Evolutionary conservation across 208 protist species (phyloP), one percentile per base, ranked within the genome.

Genomic region (Angomonas ambiguus): DNA sequence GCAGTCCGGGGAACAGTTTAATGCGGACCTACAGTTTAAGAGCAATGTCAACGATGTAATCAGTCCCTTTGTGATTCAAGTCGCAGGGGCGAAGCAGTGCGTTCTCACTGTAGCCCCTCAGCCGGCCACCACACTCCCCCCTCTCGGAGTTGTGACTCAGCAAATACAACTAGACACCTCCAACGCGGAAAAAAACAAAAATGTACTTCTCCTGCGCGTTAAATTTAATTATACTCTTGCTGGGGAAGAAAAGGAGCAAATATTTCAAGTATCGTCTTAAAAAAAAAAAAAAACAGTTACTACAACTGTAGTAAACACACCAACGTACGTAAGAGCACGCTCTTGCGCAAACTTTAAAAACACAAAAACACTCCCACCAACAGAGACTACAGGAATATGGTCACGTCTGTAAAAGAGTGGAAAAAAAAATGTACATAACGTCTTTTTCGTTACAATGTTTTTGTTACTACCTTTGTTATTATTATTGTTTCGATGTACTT

Each of bases 171-270:
- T 96, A 32, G 74, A 89, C 62, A 88, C 74, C 30, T 51, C 69
- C 4, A 69, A 76, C n/a, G 76, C 77, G 53, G 61, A 60, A 30
- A 74, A 79, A 22, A 83, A 85, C 32, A 77, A 77, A 16, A 66
- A 62, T 53, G 68, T 79, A 28, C 57, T 92, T 25, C 84, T 83
- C 63, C 60, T 94, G n/a, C 80, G 80, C 2, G 66, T 96, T 5
- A 87, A 85, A 63, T 18, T 96, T 10, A 62, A 79, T 31, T 96
- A 96, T 73, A 72, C 64, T 0, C 72, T 90, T 0, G 32, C 55
- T 33, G 79, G 76, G 1, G 68, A 65, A 28, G 0, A 53, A 56
- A 71, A 74, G 10, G 82, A 91, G 59, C 75, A 93, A 35, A 33
- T 86, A 42, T 80, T 96, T 28, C 79, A 95, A 56, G 74, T 59